phyloP scores from a whole-genome alignment of 805 yeast species.

The Blastobotrys terrestris region DNA sequence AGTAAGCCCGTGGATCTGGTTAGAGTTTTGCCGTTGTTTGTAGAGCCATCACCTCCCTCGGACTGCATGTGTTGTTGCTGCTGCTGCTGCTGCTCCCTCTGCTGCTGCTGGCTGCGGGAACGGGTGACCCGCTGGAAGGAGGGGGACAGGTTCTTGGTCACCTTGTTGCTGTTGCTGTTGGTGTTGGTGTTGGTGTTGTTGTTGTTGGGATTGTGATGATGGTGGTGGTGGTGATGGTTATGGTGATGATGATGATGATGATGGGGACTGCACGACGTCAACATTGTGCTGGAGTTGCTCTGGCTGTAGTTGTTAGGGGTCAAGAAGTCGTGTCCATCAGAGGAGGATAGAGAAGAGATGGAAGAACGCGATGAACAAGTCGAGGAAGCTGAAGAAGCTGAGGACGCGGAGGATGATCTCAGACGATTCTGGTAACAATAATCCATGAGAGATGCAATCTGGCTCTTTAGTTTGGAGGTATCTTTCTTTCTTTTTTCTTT shows the following conservation, averaged over 20 bases:
- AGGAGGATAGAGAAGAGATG: neutral
- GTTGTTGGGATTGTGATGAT: neutral
- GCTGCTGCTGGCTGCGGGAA: neutral
- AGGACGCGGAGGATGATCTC: neutral
- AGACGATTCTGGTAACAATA: neutral
- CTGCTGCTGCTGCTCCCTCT: neutral
- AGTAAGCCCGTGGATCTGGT: constrained; percentile 37
- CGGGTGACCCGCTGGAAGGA: neutral
- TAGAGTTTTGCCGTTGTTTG: constrained; percentile 18
- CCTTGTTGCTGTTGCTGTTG: neutral
- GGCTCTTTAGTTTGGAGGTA: too few relatives aligned
- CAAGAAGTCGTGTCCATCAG: neutral
- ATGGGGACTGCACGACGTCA: neutral
- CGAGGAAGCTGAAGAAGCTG: neutral
- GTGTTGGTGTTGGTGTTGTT: neutral
- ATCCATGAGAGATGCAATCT: neutral
- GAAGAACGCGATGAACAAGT: neutral
- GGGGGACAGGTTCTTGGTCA: neutral
- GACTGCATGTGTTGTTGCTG: too few relatives aligned
- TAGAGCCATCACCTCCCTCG: too few relatives aligned
- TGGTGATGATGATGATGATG: neutral
- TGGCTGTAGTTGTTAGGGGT: neutral
- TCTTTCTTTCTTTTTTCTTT: too few relatives aligned
- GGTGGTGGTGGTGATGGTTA: neutral
- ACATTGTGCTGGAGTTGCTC: too few relatives aligned